Evolutionary conservation across 1,139 yeast genomes (phyloP).

Genomic region (Dujonia santamariae): DNA sequence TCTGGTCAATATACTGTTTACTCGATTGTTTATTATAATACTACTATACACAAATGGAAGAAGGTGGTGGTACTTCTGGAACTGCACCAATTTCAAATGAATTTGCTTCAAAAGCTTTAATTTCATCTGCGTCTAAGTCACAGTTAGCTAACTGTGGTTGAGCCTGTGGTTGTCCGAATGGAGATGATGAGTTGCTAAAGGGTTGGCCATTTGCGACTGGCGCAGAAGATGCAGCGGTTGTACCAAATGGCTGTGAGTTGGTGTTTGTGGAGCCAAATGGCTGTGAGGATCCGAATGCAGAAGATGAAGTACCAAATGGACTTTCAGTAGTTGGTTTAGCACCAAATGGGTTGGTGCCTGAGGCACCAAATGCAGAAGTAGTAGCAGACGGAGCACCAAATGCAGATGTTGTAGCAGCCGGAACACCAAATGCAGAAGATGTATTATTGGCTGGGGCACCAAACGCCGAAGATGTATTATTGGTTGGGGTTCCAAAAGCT

Average conservation of each 20-base stretch:
- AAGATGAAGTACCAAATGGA: slow-evolving; percentile 10
- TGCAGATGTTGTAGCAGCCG: slow-evolving; percentile 6
- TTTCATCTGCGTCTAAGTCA: slow-evolving; percentile 19
- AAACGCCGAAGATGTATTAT: slow-evolving; percentile 9
- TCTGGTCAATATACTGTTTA: neutral
- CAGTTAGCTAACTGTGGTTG: slow-evolving; percentile 2
- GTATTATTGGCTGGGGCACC: slow-evolving; percentile 7
- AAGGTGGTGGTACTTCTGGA: slow-evolving; percentile 82
- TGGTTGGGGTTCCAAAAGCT: slow-evolving; percentile 11
- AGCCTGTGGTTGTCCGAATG: neutral
- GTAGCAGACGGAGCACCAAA: slow-evolving; percentile 4
- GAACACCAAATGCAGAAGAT: slow-evolving; percentile 5
- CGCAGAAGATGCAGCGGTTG: slow-evolving; percentile 3
- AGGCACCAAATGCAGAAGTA: slow-evolving; percentile 14
- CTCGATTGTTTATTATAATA: neutral
- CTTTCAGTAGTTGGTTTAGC: slow-evolving; percentile 7
- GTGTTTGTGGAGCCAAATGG: slow-evolving; percentile 5
- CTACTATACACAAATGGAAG: slow-evolving; percentile 12
- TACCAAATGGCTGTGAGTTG: slow-evolving; percentile 11
- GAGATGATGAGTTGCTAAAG: slow-evolving; percentile 6
- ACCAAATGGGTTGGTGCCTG: slow-evolving; percentile 8
- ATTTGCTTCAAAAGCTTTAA: slow-evolving; percentile 48
- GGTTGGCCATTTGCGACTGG: slow-evolving; percentile 3
- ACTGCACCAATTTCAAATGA: slow-evolving; percentile 61
- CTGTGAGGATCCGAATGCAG: slow-evolving; percentile 1